Evolutionary conservation across 1,139 yeast genomes (phyloP), one percentile per base, ranked within the genome.

Genomic region (Lipomyces yarrowii): DNA sequence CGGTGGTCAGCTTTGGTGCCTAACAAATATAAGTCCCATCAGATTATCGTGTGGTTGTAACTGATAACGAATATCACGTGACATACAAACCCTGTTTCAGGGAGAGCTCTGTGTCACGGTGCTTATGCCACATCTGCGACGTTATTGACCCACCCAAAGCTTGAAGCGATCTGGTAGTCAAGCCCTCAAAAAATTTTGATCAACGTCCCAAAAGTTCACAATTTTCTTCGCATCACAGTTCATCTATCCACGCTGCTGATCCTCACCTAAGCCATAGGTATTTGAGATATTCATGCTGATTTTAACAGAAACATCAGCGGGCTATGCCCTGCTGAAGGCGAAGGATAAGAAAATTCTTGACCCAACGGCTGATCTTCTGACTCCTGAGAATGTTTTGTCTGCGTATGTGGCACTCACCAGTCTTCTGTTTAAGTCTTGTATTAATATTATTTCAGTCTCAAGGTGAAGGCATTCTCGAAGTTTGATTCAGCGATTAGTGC

Each of bases 241-340:
- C 13, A 54, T 30, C 48, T 46, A 15, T 15, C 30, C 39, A 26
- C 30, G n/a, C 57, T 13, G 23, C 59, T 18, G 15, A 51, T 32
- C 4, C 54, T 57, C 18, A 39, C 35, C 56, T 32, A 18, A 37
- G 55, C n/a, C 52, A 3, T 7, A 32, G 51, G 39, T 59, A 52
- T 13, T 33, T 37, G 51, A 63, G 39, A 37, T 35, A 3, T 30
- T 42, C 98, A 91, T 98, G 74, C 92, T 86, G 86, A 94, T 94
- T 77, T 87, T 94, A 79, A 90, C 98, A 70, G 99, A 94, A 84
- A 94, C 98, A 71, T 91, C 98, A 72, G 99, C 99, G 66, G 99
- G 99, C 78, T 94, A 94, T 79, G 98, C 98, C 78, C 85, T 94
- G 78, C 86, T 94, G 77, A 94, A 94, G 83, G 97, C 98, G 68